Evolutionary conservation across 306 rosid species (phyloP).

Genomic region (Gastrolobium villosum): DNA sequence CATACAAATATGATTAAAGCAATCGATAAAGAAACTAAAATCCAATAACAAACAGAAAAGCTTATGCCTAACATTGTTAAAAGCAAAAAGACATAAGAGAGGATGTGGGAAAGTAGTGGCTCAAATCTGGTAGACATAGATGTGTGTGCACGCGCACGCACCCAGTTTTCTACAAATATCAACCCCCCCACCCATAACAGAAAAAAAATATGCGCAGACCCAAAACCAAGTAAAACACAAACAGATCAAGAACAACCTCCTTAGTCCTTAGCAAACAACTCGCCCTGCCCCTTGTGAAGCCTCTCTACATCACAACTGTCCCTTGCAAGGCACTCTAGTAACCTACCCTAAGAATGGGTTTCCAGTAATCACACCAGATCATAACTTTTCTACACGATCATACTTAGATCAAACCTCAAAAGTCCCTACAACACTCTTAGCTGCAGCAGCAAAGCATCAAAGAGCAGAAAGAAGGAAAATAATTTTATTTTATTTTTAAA

Average conservation of each 20-base stretch:
- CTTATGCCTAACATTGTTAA: not conserved
- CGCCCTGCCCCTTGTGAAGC: not conserved
- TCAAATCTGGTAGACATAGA: not conserved
- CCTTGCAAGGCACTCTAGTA: not conserved
- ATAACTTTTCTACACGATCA: not conserved
- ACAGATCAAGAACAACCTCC: not conserved
- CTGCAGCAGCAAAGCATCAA: not conserved
- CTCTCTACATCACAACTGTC: not conserved
- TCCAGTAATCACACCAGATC: not conserved
- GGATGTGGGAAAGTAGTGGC: not conserved
- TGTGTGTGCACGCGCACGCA: not conserved
- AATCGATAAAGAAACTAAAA: constrained; percentile 27
- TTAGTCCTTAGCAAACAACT: not conserved
- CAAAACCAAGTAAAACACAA: not conserved
- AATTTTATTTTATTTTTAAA: not conserved
- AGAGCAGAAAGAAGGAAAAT: constrained; percentile 5
- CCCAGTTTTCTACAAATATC: not conserved
- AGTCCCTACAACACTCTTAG: not conserved
- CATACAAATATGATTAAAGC: not conserved
- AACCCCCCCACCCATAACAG: too few species aligned
- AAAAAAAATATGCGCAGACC: not conserved
- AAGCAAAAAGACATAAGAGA: constrained; percentile 13
- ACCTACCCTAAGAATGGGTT: not conserved
- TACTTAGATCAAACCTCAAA: not conserved
- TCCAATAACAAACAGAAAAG: not conserved